Percentiles rank a stretch among this genome's conserved stretches.
Conservation (phyloP, 306 rosid species). For the Vachellia pachyceras region DNA sequence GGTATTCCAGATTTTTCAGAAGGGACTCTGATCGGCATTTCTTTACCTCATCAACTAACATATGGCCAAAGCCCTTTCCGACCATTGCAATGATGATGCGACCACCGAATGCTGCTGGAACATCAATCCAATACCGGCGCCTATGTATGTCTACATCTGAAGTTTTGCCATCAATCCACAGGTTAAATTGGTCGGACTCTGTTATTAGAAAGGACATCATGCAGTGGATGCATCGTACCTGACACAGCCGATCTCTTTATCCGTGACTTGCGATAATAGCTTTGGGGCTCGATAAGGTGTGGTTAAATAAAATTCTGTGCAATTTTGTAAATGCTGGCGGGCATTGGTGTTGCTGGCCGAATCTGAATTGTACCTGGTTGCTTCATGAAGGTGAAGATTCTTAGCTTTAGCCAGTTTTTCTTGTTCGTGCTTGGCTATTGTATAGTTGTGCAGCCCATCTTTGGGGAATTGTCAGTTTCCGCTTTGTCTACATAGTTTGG, state of each 20-base stretch:
- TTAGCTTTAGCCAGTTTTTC: neutral
- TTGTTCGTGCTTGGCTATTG: conserved; percentile 10
- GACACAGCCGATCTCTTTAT: conserved; percentile 13
- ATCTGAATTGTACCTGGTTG: neutral
- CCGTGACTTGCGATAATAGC: conserved; percentile 4
- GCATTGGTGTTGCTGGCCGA: conserved; percentile 2
- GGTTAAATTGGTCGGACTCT: conserved; percentile 49
- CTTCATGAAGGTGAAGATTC: neutral
- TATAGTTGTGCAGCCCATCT: conserved; percentile 35
- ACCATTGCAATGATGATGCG: conserved; percentile 64
- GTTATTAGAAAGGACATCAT: conserved; percentile 71
- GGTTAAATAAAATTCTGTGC: conserved; percentile 25
- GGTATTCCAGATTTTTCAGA: conserved; percentile 44
- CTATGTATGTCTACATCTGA: conserved; percentile 44
- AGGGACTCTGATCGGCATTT: conserved; percentile 65
- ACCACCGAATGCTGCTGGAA: conserved; percentile 61
- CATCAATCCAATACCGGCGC: conserved; percentile 59
- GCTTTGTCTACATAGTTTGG: conserved; percentile 18
- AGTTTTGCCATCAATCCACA: conserved; percentile 40
- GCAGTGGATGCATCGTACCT: conserved; percentile 77
- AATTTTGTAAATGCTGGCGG: conserved; percentile 12
- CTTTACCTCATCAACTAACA: conserved; percentile 56
- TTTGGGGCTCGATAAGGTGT: neutral
- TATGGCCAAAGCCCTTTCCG: conserved; percentile 55
- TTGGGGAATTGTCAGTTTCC: conserved; percentile 23